Percentiles rank a stretch among this genome's conserved stretches.
Conservation (phyloP, 2,329 filamentous ascomycete genomes). For the Aspergillus viridinutans region DNA sequence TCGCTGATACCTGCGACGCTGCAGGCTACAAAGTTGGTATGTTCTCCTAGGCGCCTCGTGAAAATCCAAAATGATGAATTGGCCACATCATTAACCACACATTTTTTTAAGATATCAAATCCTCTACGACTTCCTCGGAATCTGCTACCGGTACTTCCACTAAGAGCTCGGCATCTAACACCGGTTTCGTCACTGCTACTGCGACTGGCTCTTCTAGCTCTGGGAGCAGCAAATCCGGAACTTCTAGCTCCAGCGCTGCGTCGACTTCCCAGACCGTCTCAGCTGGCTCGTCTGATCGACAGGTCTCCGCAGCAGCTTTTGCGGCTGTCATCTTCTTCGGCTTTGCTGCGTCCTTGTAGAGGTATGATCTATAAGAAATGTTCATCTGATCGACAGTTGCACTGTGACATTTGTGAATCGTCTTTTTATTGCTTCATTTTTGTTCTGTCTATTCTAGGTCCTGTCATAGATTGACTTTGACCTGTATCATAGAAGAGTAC, state of each 20-base stretch:
- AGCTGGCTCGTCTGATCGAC: constrained; percentile 28
- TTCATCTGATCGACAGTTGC: background rate
- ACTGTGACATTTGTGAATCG: background rate
- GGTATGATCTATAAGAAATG: background rate
- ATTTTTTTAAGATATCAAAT: constrained; percentile 7
- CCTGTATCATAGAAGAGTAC: background rate
- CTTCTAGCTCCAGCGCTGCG: constrained; percentile 16
- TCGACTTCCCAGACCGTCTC: constrained; percentile 18
- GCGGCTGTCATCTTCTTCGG: constrained; percentile 40
- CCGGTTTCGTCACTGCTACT: constrained; percentile 10
- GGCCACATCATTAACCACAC: constrained; percentile 1
- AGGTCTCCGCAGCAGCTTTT: constrained; percentile 34
- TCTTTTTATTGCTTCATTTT: background rate
- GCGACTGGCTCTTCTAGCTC: constrained; percentile 12
- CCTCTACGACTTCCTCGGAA: constrained; percentile 11
- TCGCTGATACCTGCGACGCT: constrained; percentile 34
- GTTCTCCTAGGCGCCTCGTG: background rate
- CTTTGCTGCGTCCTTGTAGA: constrained; percentile 36
- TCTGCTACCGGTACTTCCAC: constrained; percentile 22
- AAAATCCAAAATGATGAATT: background rate
- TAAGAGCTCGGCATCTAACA: constrained; percentile 2
- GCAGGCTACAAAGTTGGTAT: constrained; percentile 41
- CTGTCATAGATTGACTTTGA: background rate
- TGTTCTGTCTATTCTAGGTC: background rate
- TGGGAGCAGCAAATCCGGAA: constrained; percentile 10